Evolutionary conservation across 345 rosid genomes (phyloP).

Genomic region (Eucalyptus globulus): DNA sequence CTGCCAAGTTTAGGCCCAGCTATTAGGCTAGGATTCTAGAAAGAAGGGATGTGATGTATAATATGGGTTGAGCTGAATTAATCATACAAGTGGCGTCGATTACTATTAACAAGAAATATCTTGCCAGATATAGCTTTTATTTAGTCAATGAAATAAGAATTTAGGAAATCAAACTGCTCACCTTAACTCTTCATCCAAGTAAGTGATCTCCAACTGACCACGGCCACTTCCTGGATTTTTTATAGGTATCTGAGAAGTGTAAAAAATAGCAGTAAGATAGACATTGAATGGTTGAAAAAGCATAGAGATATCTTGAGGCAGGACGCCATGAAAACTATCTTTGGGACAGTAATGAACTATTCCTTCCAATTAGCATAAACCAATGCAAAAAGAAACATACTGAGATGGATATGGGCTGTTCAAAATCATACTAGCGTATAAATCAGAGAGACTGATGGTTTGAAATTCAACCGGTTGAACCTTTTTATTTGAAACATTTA

Average conservation of each 20-base stretch:
- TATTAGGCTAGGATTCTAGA: not conserved
- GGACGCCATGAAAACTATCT: not conserved
- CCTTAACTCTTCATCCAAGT: slow-evolving; percentile 35
- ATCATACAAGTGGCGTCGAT: not conserved
- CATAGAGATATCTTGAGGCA: not conserved
- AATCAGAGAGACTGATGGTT: not conserved
- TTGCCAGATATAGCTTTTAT: not conserved
- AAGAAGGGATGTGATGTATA: not conserved
- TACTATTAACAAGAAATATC: not conserved
- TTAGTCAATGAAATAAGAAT: not conserved
- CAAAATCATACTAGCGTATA: not conserved
- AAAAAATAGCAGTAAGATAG: not conserved
- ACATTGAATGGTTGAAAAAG: not conserved
- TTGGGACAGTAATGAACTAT: not conserved
- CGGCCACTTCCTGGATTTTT: slow-evolving; percentile 30
- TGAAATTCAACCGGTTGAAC: not conserved
- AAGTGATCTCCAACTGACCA: slow-evolving; percentile 35
- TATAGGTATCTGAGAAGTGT: slow-evolving; percentile 12
- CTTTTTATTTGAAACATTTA: not conserved
- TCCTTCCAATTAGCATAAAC: not conserved
- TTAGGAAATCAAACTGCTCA: not conserved
- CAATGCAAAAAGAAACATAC: not conserved
- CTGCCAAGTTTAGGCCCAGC: not conserved
- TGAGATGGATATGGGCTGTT: not conserved
- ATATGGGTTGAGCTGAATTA: not conserved